Base-by-base conservation (phyloP, 192 early-diverging fungal genomes). In the Coemansia sp. region DNA sequence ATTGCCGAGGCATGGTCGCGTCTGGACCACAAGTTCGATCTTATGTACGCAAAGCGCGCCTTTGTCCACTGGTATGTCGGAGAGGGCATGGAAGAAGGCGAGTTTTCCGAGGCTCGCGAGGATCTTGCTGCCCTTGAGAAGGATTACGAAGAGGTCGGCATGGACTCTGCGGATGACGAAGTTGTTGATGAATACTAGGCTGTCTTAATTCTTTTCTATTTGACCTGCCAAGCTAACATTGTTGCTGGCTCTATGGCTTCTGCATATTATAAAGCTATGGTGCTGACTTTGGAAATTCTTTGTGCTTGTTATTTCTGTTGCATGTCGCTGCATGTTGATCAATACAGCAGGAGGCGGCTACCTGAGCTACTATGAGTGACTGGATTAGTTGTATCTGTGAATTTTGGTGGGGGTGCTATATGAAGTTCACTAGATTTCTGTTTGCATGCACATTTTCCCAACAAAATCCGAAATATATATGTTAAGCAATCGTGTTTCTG, bases 61-160 rank as follows among this genome's bases (percentile, higher is more conserved):
- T 99, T 99, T 75, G 97, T 99, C 56, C 97, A 99, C 88, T 98
- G 95, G 97, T 99, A 97, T 80, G 97, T 99, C 64, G 97, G 96
- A 81, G 97, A 98, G 85, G 95, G 97, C 87, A 99, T 99, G 97
- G 97, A 99, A 86, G 97, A 99, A 86, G 96, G 97, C 79, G 97
- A 99, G 85, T 99, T 99, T 92, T 96, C 94, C 64, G 97, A 99
- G 87, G 97, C 96, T 61, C 96, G 96, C 87, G 97, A 98, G 84
- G 96, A 99, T 84, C 90, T 98, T 84, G 97, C 94, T 80, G 96
- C 97, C 53, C 93, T 99, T 67, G 96, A 99, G 87, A 98, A 97
- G 93, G 97, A 99, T 82, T 99, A 98, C 86, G 97, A 99, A 82
- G 97, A 99, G 84, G 96, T 99, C 66, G 97, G 94, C 67, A 91